Base-by-base conservation (phyloP, 768 basidiomycete species). In the Trametes maxima region DNA sequence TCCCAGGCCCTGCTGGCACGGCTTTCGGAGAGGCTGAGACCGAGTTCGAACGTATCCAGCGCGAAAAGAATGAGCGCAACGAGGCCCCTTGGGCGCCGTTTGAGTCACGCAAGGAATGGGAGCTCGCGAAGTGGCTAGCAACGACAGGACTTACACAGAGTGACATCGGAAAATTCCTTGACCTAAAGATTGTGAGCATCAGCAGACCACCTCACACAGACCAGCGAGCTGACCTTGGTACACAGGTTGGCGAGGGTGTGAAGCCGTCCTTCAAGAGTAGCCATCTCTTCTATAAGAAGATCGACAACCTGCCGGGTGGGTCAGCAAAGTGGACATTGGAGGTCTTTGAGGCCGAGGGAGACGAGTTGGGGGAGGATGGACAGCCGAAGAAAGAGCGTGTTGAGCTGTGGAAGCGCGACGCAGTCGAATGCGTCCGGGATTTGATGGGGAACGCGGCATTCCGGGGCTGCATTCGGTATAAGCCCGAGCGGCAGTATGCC, bases 81-180 rank as follows among this genome's bases (percentile, higher is more conserved):
- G 45, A 40, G 5, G 35, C 45, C 36, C 54, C 50, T 0, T 62
- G 21, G 37, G 64, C 64, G 5, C 74, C 76, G 2, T 78, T 77
- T 56, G 63, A 63, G 17, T 65, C 57, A 39, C 49, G 65, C 33
- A 74, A 74, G 10, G 73, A 78, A 69, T 65, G 66, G 66, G 72
- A 74, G 44, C 52, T 78, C 2, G 77, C 67, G 1, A 43, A 59
- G n/a, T 78, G 72, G 75, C 52, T 79, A 25, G 68, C 72, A 68
- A 44, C 57, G 42, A 61, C 70, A 5, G 68, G 75, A 7, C 66
- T 76, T 19, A 70, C 52, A 1, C 66, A 72, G 52, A 10, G 35
- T 11, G 53, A 44, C 22, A 74, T 72, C 0, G 65, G 78, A 39
- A 54, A 67, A 6, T 76, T 75, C 47, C 62, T 78, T 17, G 73